Evolutionary conservation across 1,139 yeast genomes (phyloP).

Genomic region (Yamadazyma conglobata): DNA sequence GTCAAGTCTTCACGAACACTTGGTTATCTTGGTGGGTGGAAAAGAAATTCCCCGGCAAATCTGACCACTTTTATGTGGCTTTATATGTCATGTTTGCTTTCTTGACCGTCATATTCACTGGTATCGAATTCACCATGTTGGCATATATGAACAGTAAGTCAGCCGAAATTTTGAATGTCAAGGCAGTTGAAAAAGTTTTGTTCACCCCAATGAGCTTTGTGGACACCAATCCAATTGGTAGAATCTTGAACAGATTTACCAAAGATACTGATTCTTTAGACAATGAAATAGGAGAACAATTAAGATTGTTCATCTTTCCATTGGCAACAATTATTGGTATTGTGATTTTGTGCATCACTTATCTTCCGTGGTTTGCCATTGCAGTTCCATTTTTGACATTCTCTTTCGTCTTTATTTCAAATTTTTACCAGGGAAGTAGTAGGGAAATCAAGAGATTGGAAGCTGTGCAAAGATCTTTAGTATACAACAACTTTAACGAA

Average conservation of each 20-base stretch:
- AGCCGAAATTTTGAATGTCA: constrained; percentile 34
- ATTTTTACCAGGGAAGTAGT: constrained; percentile 42
- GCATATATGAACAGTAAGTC: constrained; percentile 51
- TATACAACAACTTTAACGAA: constrained; percentile 45
- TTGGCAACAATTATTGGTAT: constrained; percentile 41
- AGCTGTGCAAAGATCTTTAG: constrained; percentile 43
- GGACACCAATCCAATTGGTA: constrained; percentile 45
- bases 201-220: constrained; percentile 46
- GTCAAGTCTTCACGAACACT: constrained; percentile 35
- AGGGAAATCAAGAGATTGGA: constrained; percentile 45
- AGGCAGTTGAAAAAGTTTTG: constrained; percentile 34
- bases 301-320: constrained; percentile 40
- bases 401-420: constrained; percentile 32
- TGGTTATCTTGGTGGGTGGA: constrained; percentile 41
- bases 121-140: constrained; percentile 50
- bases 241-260: constrained; percentile 54
- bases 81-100: constrained; percentile 33
- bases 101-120: constrained; percentile 46
- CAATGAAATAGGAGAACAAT: constrained; percentile 45
- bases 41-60: constrained; percentile 21
- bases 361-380: constrained; percentile 46
- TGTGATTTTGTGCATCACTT: constrained; percentile 39
- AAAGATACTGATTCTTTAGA: constrained; percentile 48
- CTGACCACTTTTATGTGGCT: constrained; percentile 29
- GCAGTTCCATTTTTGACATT: constrained; percentile 34